Evolutionary conservation across 2,329 filamentous ascomycete genomes (phyloP).

Genomic region (Teratosphaeria nubilosa): DNA sequence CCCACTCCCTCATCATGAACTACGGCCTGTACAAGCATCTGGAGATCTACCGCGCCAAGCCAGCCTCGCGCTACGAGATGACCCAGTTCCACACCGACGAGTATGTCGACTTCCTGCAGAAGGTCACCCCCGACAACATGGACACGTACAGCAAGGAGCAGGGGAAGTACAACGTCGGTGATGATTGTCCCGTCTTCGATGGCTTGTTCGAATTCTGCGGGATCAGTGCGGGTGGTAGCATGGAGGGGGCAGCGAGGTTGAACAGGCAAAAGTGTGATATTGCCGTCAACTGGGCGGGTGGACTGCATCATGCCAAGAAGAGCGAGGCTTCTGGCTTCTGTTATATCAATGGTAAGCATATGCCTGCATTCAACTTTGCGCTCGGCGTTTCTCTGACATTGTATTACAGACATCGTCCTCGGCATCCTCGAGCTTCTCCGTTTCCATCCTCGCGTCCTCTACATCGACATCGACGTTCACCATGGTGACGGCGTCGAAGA

Average conservation of each 20-base stretch:
- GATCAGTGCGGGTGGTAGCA: slow-evolving; percentile 59
- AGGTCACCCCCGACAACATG: slow-evolving; percentile 98
- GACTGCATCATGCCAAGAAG: slow-evolving; percentile 41
- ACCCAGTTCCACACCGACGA: slow-evolving; percentile 65
- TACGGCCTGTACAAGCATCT: slow-evolving; percentile 65
- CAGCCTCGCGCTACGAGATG: slow-evolving; percentile 58
- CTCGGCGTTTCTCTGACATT: not conserved
- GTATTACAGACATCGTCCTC: slow-evolving; percentile 49
- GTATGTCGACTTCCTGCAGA: slow-evolving; percentile 63
- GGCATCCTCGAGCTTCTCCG: slow-evolving; percentile 55
- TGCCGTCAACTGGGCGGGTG: slow-evolving; percentile 45
- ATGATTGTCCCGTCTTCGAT: slow-evolving; percentile 55
- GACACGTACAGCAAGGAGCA: slow-evolving; percentile 86
- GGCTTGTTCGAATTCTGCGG: slow-evolving; percentile 62
- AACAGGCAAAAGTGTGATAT: slow-evolving; percentile 60
- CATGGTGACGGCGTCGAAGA: slow-evolving; percentile 61
- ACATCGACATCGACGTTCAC: slow-evolving; percentile 59
- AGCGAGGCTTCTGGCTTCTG: slow-evolving; percentile 39
- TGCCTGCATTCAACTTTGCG: not conserved
- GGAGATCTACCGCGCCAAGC: slow-evolving; percentile 49
- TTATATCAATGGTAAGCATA: slow-evolving; percentile 36
- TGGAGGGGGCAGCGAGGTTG: slow-evolving; percentile 60
- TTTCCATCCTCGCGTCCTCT: slow-evolving; percentile 54
- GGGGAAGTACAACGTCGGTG: slow-evolving; percentile 62
- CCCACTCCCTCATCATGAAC: slow-evolving; percentile 57